Percentiles rank a stretch among this genome's conserved stretches.
Evolutionary conservation across 2,329 filamentous ascomycete genomes (phyloP).

Genomic region (Elsinoe arachidis): DNA sequence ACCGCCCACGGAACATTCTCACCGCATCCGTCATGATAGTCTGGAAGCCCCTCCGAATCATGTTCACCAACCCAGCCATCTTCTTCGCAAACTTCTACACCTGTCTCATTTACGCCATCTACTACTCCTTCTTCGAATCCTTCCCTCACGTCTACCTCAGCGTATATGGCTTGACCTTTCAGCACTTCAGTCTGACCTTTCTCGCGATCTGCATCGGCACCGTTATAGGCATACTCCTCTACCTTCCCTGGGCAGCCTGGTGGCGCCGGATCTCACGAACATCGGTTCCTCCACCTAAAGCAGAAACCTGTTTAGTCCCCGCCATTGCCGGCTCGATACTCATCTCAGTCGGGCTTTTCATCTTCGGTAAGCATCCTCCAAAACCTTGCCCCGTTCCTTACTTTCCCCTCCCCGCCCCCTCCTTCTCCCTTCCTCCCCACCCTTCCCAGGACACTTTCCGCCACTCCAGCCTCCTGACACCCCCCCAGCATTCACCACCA

Average conservation of each 20-base stretch:
- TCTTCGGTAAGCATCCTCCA: constrained; percentile 24
- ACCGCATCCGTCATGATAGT: constrained; percentile 41
- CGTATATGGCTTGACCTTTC: constrained; percentile 52
- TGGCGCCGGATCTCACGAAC: constrained; percentile 15
- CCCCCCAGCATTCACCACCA: constrained; percentile 22
- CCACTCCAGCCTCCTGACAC: not conserved
- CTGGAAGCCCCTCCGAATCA: constrained; percentile 53
- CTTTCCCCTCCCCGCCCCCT: no score
- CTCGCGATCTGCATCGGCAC: constrained; percentile 52
- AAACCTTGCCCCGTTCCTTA: no score
- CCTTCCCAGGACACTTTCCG: no score
- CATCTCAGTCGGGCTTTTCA: constrained; percentile 27
- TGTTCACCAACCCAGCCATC: constrained; percentile 48
- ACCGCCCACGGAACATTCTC: constrained; percentile 38
- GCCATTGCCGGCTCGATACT: constrained; percentile 26
- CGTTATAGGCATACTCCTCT: constrained; percentile 38
- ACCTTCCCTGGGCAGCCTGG: constrained; percentile 19
- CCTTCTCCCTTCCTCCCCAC: no score
- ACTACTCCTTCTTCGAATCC: constrained; percentile 51
- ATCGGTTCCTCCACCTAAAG: constrained; percentile 21
- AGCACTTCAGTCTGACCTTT: constrained; percentile 53
- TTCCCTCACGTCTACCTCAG: constrained; percentile 56
- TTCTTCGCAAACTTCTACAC: constrained; percentile 39
- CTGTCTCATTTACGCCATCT: constrained; percentile 38
- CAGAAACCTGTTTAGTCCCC: constrained; percentile 27